Percentiles rank a stretch among this genome's conserved stretches.
Evolutionary conservation across 106 monocot species (phyloP).

Genomic region (Cymbidium sinense): DNA sequence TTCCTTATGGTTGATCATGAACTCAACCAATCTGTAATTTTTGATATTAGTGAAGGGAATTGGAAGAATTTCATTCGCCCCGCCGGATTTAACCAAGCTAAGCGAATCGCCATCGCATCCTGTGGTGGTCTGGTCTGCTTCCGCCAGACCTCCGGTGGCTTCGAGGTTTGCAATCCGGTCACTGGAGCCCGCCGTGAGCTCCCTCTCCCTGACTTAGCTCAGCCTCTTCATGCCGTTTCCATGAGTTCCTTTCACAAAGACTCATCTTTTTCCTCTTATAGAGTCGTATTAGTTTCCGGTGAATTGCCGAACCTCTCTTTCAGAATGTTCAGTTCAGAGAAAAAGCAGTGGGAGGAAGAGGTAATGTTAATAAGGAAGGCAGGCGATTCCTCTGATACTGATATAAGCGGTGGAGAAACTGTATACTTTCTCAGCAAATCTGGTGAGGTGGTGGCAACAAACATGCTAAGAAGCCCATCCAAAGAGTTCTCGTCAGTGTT

Average conservation of each 20-base stretch:
- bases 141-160: slow-evolving; percentile 15
- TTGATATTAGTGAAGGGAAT: slow-evolving; percentile 39
- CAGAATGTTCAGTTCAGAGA: slow-evolving; percentile 35
- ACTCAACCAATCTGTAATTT: slow-evolving; percentile 33
- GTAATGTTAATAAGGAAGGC: slow-evolving; percentile 11
- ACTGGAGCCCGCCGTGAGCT: slow-evolving; percentile 52
- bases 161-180: slow-evolving; percentile 55
- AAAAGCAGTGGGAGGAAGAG: slow-evolving; percentile 34
- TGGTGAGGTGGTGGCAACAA: slow-evolving; percentile 64
- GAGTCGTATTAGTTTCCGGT: slow-evolving; percentile 44
- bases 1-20: slow-evolving; percentile 61
- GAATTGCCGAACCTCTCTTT: slow-evolving; percentile 38
- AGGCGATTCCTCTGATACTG: slow-evolving; percentile 13
- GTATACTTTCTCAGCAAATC: slow-evolving; percentile 78
- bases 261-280: slow-evolving; percentile 14
- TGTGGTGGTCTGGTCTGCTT: slow-evolving; percentile 56
- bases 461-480: slow-evolving; percentile 66
- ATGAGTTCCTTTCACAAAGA: slow-evolving; percentile 30
- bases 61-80: slow-evolving; percentile 36
- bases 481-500: slow-evolving; percentile 71
- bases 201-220: slow-evolving; percentile 13
- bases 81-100: slow-evolving; percentile 1
- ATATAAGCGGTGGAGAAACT: slow-evolving; percentile 15
- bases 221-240: slow-evolving; percentile 56
- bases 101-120: slow-evolving; percentile 57